A percentile compares a stretch with the other conserved stretches of the same genome.
Evolutionary conservation across 768 basidiomycete genomes (phyloP).

Genomic region (Russula vinacea): DNA sequence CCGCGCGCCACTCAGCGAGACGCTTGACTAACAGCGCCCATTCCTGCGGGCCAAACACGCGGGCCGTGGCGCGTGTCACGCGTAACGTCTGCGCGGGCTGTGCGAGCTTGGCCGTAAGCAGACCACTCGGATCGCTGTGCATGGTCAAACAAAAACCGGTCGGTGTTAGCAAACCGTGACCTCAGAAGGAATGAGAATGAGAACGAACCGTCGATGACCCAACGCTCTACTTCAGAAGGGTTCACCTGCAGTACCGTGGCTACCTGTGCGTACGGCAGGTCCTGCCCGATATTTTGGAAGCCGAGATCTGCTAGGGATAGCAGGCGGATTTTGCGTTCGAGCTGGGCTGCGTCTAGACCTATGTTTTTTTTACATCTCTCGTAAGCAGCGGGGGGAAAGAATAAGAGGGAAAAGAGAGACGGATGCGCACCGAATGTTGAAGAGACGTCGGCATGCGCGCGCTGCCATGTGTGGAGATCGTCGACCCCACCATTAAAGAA

Average conservation of each 20-base stretch:
- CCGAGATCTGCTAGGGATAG: constrained; percentile 72
- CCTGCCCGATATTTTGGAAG: constrained; percentile 71
- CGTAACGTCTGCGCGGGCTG: constrained; percentile 73
- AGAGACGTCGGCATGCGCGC: constrained; percentile 47
- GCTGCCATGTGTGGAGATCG: constrained; percentile 62
- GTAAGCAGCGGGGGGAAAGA: background rate
- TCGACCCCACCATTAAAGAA: constrained; percentile 63
- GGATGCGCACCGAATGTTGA: constrained; percentile 50
- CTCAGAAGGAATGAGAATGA: background rate
- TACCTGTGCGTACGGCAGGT: constrained; percentile 68
- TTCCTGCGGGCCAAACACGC: constrained; percentile 71
- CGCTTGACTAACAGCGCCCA: constrained; percentile 78
- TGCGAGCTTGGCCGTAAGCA: constrained; percentile 79
- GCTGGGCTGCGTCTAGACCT: constrained; percentile 57
- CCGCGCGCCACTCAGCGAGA: constrained; percentile 72
- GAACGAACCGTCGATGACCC: constrained; percentile 77
- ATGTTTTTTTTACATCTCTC: background rate
- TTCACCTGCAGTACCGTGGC: constrained; percentile 65
- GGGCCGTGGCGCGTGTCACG: constrained; percentile 69
- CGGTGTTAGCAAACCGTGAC: background rate
- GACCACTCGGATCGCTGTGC: constrained; percentile 71
- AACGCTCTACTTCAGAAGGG: constrained; percentile 68
- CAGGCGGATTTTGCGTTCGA: constrained; percentile 78
- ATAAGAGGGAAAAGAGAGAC: no score
- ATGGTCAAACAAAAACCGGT: background rate